phyloP scores from a whole-genome alignment of 371 early-diverging fungal species.

The Mucor circinelloides region DNA sequence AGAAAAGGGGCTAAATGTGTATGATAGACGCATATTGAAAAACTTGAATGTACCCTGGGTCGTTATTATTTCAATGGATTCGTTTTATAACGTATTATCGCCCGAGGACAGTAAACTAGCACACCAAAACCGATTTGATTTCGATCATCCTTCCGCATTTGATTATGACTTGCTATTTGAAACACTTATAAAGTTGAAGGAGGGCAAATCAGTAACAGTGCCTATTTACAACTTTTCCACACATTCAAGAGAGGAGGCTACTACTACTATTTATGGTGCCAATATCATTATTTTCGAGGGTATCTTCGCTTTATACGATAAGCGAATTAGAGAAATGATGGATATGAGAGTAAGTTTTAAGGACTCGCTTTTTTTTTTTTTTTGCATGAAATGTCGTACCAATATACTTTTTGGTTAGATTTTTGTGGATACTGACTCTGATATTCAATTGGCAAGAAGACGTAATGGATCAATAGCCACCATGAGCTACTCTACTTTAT shows the following conservation, averaged over 20 bases:
- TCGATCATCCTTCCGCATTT: conserved; percentile 84
- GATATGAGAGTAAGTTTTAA: conserved; percentile 77
- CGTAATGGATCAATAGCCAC: conserved; percentile 44
- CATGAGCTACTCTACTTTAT: neutral
- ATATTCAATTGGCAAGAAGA: conserved; percentile 86
- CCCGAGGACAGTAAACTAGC: conserved; percentile 74
- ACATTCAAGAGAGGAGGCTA: conserved; percentile 72
- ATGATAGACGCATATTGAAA: conserved; percentile 65
- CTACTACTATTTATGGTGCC: conserved; percentile 83
- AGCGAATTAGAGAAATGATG: conserved; percentile 79
- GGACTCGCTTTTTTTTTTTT: neutral
- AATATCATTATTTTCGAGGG: conserved; percentile 94
- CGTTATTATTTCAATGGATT: conserved; percentile 91
- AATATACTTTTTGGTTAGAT: conserved; percentile 44
- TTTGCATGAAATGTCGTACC: conserved; percentile 9
- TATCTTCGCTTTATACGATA: conserved; percentile 88
- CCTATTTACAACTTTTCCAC: conserved; percentile 81
- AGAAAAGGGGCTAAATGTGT: neutral
- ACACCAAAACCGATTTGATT: conserved; percentile 73
- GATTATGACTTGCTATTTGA: conserved; percentile 80
- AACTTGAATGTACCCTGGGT: conserved; percentile 85
- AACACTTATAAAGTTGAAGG: conserved; percentile 72
- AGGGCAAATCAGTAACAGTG: conserved; percentile 73
- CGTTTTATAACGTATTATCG: conserved; percentile 86
- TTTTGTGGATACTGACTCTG: conserved; percentile 95